phyloP scores from a whole-genome alignment of 1,139 yeast species.

The Saccharomyces hybrid region DNA sequence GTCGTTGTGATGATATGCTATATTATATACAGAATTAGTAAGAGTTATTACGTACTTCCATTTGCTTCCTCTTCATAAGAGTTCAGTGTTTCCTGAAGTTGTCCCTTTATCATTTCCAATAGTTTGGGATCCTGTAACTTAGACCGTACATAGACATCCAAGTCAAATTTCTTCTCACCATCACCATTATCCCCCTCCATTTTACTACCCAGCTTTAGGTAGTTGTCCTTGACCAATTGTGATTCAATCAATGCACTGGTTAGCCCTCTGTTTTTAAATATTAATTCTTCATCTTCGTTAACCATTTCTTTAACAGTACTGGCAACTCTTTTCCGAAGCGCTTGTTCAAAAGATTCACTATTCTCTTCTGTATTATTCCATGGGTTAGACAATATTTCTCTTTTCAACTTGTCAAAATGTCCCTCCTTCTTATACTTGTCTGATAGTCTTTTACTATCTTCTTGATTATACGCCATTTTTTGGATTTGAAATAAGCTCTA shows the following conservation, averaged over 20 bases:
- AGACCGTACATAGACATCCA: conserved; percentile 12
- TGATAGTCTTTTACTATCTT: conserved; percentile 25
- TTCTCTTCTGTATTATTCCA: conserved; percentile 1
- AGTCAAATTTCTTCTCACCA: conserved; percentile 11
- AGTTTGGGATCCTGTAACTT: conserved; percentile 18
- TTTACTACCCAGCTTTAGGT: conserved; percentile 17
- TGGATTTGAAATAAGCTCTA: background rate
- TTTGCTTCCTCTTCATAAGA: background rate
- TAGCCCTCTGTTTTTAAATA: conserved; percentile 30
- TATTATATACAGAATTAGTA: conserved; percentile 17
- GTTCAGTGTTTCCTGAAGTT: conserved; percentile 5
- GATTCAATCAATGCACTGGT: conserved; percentile 30
- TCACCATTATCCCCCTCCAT: conserved; percentile 17
- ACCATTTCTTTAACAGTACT: conserved; percentile 23
- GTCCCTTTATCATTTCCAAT: conserved; percentile 11
- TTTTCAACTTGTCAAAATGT: conserved; percentile 25
- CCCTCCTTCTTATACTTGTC: conserved; percentile 29
- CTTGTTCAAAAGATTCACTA: conserved; percentile 14
- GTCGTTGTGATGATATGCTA: conserved; percentile 53
- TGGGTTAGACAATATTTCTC: conserved; percentile 16
- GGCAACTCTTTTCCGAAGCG: conserved; percentile 17
- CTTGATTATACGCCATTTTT: conserved; percentile 5
- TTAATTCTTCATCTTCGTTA: conserved; percentile 22
- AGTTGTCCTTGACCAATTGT: conserved; percentile 24
- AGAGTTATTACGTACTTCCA: background rate